Evolutionary conservation across 2,329 filamentous ascomycete species (phyloP).

Genomic region (Hymenoscyphus scutula): DNA sequence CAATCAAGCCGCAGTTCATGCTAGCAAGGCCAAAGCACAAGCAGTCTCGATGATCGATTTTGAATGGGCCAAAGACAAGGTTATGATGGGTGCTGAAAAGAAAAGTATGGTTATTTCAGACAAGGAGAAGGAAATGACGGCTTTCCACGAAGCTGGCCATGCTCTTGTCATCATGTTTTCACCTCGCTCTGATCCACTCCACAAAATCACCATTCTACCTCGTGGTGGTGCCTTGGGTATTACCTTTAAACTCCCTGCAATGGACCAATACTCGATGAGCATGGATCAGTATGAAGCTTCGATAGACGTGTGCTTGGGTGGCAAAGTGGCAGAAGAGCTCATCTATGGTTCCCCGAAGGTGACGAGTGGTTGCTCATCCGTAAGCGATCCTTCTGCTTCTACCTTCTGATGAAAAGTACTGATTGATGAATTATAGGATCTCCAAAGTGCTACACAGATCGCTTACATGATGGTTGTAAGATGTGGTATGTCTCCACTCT

Average conservation of each 20-base stretch:
- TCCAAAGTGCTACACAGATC: constrained; percentile 75
- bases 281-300: constrained; percentile 78
- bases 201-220: constrained; percentile 97
- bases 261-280: constrained; percentile 89
- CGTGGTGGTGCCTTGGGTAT: constrained; percentile 83
- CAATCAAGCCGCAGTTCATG: constrained; percentile 91
- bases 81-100: constrained; percentile 93
- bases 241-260: constrained; percentile 82
- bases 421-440: constrained; percentile 57
- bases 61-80: constrained; percentile 97
- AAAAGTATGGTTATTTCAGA: constrained; percentile 86
- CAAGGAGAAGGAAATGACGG: constrained; percentile 94
- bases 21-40: constrained; percentile 79
- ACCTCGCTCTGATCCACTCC: constrained; percentile 70
- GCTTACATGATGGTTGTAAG: constrained; percentile 86
- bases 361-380: constrained; percentile 79
- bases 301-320: constrained; percentile 79
- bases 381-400: constrained; percentile 44
- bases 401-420: constrained; percentile 33
- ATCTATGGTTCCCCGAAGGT: constrained; percentile 90
- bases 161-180: constrained; percentile 86
- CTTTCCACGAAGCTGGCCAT: constrained; percentile 94
- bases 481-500: constrained; percentile 81
- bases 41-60: constrained; percentile 77
- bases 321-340: constrained; percentile 87